phyloP scores from a whole-genome alignment of 2,329 filamentous ascomycete species.

The Pyrenochaeta sp. region DNA sequence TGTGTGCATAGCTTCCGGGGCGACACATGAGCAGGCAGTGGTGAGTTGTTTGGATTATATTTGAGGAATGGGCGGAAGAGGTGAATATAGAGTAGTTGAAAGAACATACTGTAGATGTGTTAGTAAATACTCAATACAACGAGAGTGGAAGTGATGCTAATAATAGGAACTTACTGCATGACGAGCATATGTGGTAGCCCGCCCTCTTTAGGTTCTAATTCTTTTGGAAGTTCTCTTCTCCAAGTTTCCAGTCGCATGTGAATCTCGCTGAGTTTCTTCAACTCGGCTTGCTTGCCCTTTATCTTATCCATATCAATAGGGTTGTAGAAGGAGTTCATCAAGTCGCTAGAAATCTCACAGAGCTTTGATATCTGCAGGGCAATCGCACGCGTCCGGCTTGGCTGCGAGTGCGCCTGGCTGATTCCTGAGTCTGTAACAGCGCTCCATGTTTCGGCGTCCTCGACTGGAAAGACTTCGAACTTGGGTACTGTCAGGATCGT shows the following conservation, averaged over 20 bases:
- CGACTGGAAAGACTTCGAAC: slow-evolving; percentile 87
- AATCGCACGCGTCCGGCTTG: slow-evolving; percentile 79
- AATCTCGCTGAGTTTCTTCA: slow-evolving; percentile 92
- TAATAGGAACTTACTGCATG: slow-evolving; percentile 78
- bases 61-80: slow-evolving; percentile 95
- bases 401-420: slow-evolving; percentile 75
- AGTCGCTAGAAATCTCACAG: slow-evolving; percentile 92
- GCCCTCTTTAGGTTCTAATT: slow-evolving; percentile 89
- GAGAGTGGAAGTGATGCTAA: not conserved
- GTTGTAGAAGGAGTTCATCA: slow-evolving; percentile 91
- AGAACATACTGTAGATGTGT: slow-evolving; percentile 80
- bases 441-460: slow-evolving; percentile 86
- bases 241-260: slow-evolving; percentile 90
- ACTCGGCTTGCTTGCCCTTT: slow-evolving; percentile 79
- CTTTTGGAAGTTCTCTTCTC: slow-evolving; percentile 82
- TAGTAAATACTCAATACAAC: slow-evolving; percentile 23
- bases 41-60: slow-evolving; percentile 82
- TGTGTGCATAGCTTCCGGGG: slow-evolving; percentile 90
- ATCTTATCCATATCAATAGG: slow-evolving; percentile 69
- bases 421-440: slow-evolving; percentile 88
- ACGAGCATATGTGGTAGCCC: slow-evolving; percentile 83
- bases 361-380: slow-evolving; percentile 78
- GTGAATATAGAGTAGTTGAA: slow-evolving; percentile 93
- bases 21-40: slow-evolving; percentile 85
- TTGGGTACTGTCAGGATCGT: slow-evolving; percentile 85